phyloP scores from a whole-genome alignment of 169 alveolate species.

The Pseudocohnilembus persalinus region DNA sequence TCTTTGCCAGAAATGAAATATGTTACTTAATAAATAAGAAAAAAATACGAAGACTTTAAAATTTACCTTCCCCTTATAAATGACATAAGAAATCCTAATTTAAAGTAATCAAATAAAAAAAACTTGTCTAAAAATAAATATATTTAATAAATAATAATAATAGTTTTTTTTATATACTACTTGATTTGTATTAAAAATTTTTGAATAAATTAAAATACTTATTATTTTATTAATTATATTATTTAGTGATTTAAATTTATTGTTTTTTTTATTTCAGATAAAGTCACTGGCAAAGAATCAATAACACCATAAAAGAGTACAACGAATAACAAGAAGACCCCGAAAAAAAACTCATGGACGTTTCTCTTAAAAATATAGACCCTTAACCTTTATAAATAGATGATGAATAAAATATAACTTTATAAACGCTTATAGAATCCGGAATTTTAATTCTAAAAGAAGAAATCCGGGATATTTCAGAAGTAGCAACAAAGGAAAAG shows the following conservation, averaged over 20 bases:
- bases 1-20: constrained; percentile 65
- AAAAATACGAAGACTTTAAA: constrained; percentile 71
- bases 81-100: constrained; percentile 77
- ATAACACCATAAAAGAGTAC: not conserved
- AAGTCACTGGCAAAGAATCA: constrained; percentile 20
- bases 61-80: constrained; percentile 75
- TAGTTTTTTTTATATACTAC: too few relatives aligned
- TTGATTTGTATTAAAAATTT: too few relatives aligned
- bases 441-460: constrained; percentile 70
- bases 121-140: too few relatives aligned
- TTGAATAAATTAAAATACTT: too few relatives aligned
- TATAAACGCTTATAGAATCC: constrained; percentile 58
- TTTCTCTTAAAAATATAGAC: not conserved
- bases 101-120: constrained; percentile 69
- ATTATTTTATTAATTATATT: constrained; percentile 28
- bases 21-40: constrained; percentile 57
- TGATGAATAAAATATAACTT: constrained; percentile 66
- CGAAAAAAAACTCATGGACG: constrained; percentile 32
- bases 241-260: too few relatives aligned
- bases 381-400: constrained; percentile 43
- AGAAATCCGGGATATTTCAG: constrained; percentile 73
- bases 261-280: not conserved
- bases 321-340: constrained; percentile 31
- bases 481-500: constrained; percentile 76
- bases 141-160: too few relatives aligned